Evolutionary conservation across 805 yeast genomes (phyloP), one percentile per base, ranked within the genome.

Genomic region (Hanseniaspora singularis): DNA sequence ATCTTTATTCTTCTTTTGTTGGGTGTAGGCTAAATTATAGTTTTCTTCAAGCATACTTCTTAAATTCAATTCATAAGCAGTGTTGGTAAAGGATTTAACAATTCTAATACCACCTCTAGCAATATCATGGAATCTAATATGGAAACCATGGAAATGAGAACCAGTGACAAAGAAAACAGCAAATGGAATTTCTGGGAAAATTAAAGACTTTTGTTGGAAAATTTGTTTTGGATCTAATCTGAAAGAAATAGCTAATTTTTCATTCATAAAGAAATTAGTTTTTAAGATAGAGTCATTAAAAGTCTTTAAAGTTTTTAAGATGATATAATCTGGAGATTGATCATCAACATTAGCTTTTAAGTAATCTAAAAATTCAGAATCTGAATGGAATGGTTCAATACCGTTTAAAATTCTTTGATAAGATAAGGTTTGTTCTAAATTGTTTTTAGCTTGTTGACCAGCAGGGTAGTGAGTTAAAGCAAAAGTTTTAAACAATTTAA

Each of bases 101-200:
- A 89, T 83, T 65, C 98, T 78, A 56, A 89, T 92, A 63, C 98
- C 98, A 64, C 98, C 98, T 64, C 98, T 77, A 18, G 98, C 95
- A 60, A 89, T 87, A 64, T 89, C 97, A 63, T 96, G 78, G 69
- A 89, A 89, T 64, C 98, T 76, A 52, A 92, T 81, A 62, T 89
- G 98, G 81, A 89, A 92, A 22, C 96, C 98, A 64, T 96, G 76
- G 67, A 89, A 89, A 60, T 92, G 96, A 53, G 87, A 83, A 52
- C 98, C 98, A 52, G 92, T 95, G 50, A 88, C 82, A 55, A 89
- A 79, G 68, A 89, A 89, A 81, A 89, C 83, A 53, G 97, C 98
- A 60, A 70, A 92, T 47, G 96, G 94, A 38, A 81, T 81, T 68
- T 89, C 98, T 22, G 45, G 46, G 38, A 41, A 38, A 14, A 47